Percentiles rank a stretch among this genome's conserved stretches.
Evolutionary conservation across 352 stramenopile species (phyloP).

Genomic region (Pilasporangium apinafurcum): DNA sequence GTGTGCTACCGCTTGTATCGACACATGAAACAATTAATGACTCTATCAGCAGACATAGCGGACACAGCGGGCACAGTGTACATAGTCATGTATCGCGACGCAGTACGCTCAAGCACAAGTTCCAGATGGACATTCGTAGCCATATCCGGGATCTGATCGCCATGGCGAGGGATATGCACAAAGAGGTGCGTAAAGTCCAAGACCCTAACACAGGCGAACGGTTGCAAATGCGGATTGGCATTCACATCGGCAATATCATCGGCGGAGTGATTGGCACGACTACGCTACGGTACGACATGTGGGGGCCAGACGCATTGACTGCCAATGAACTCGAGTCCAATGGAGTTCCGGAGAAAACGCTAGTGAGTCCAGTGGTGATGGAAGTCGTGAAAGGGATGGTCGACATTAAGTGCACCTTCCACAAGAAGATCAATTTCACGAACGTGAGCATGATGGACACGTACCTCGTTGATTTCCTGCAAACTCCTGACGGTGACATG

Average conservation of each 20-base stretch:
- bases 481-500: slow-evolving; percentile 16
- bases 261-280: slow-evolving; percentile 82
- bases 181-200: slow-evolving; percentile 75
- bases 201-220: slow-evolving; percentile 81
- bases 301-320: slow-evolving; percentile 74
- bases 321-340: slow-evolving; percentile 87
- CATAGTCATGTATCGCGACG: slow-evolving; percentile 18
- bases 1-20: slow-evolving; percentile 35
- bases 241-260: slow-evolving; percentile 87
- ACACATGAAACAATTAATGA: slow-evolving; percentile 9
- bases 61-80: no score
- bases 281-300: slow-evolving; percentile 88
- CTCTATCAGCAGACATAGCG: no score
- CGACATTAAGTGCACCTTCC: slow-evolving; percentile 75
- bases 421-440: slow-evolving; percentile 79
- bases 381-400: slow-evolving; percentile 81
- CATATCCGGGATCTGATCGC: slow-evolving; percentile 75
- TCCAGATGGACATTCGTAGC: slow-evolving; percentile 74
- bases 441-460: slow-evolving; percentile 81
- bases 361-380: slow-evolving; percentile 76
- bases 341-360: slow-evolving; percentile 68
- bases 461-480: slow-evolving; percentile 77
- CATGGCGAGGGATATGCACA: slow-evolving; percentile 86
- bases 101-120: slow-evolving; percentile 76
- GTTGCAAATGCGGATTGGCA: slow-evolving; percentile 84